A percentile compares a stretch with the other conserved stretches of the same genome.
Conservation (phyloP, 345 rosid species). For the rapeseed (Brassica napus) region DNA sequence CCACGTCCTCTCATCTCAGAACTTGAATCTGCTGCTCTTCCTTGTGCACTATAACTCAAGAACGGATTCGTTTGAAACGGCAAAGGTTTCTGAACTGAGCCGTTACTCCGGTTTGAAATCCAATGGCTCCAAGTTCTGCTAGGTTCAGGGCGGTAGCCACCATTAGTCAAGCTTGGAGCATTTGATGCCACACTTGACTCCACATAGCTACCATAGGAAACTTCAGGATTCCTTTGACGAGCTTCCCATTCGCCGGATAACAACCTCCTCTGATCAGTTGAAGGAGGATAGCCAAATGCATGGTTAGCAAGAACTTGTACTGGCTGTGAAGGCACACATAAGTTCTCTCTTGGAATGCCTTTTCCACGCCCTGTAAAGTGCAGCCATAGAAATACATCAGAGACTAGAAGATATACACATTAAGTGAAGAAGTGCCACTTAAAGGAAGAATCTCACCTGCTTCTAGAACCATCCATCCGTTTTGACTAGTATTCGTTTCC, state of each 20-base stretch:
- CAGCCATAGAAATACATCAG: constrained; percentile 33
- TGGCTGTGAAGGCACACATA: constrained; percentile 50
- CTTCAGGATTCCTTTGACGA: constrained; percentile 47
- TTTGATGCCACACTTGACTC: constrained; percentile 55
- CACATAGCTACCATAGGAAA: constrained; percentile 44
- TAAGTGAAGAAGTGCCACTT: constrained; percentile 8
- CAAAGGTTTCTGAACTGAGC: constrained; percentile 58
- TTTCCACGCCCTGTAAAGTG: constrained; percentile 53
- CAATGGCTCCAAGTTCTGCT: constrained; percentile 58
- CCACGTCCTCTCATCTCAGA: constrained; percentile 49
- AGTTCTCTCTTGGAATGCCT: constrained; percentile 44
- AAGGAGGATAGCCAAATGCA: constrained; percentile 45
- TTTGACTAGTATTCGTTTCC: constrained; percentile 43
- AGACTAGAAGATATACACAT: constrained; percentile 13
- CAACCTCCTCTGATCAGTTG: constrained; percentile 51
- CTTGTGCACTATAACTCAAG: constrained; percentile 46
- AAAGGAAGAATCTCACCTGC: constrained; percentile 55
- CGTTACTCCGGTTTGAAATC: constrained; percentile 49
- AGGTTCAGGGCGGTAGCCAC: constrained; percentile 47
- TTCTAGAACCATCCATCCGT: constrained; percentile 38
- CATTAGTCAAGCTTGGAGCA: constrained; percentile 43
- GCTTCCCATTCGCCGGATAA: constrained; percentile 47
- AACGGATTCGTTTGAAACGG: constrained; percentile 52
- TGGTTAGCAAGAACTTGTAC: constrained; percentile 45
- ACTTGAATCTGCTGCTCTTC: constrained; percentile 48